phyloP scores from a whole-genome alignment of 306 rosid species.

The Quercus rubra region DNA sequence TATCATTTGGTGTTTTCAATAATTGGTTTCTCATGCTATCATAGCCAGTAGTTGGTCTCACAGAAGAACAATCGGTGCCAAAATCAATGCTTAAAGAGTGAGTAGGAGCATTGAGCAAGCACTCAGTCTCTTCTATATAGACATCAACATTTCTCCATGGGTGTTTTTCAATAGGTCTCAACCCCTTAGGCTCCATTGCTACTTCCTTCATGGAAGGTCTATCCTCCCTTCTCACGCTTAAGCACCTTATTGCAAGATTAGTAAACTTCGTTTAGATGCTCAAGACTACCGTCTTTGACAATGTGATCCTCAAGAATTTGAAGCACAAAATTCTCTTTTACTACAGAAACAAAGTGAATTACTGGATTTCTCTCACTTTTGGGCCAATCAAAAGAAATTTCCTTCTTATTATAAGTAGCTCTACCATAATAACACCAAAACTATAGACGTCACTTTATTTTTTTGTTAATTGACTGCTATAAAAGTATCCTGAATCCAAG shows the following conservation, averaged over 20 bases:
- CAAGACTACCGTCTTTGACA: slow-evolving; percentile 6
- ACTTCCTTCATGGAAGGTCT: slow-evolving; percentile 47
- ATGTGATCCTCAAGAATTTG: slow-evolving; percentile 28
- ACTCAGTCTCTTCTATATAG: slow-evolving; percentile 1
- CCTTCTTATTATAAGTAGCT: slow-evolving; percentile 32
- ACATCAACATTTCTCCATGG: background rate
- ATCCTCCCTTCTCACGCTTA: slow-evolving; percentile 34
- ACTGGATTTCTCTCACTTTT: slow-evolving; percentile 23
- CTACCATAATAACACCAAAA: slow-evolving; percentile 38
- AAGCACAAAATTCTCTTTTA: slow-evolving; percentile 15
- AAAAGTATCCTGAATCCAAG: slow-evolving; percentile 33
- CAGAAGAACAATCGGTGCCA: background rate
- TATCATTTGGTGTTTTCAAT: too few species aligned
- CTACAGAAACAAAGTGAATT: slow-evolving; percentile 2
- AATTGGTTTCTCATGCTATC: background rate
- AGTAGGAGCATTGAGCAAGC: background rate
- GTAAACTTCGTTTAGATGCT: slow-evolving; percentile 20
- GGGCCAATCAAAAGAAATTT: background rate
- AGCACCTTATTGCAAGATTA: slow-evolving; percentile 18
- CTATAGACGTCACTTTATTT: slow-evolving; percentile 50
- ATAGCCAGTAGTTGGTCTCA: background rate
- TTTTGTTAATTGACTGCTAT: slow-evolving; percentile 24
- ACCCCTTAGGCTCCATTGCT: slow-evolving; percentile 30
- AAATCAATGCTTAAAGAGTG: background rate
- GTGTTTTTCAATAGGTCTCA: background rate